Conservation (phyloP, 2,329 filamentous ascomycete genomes). For the Rosellinia necatrix region DNA sequence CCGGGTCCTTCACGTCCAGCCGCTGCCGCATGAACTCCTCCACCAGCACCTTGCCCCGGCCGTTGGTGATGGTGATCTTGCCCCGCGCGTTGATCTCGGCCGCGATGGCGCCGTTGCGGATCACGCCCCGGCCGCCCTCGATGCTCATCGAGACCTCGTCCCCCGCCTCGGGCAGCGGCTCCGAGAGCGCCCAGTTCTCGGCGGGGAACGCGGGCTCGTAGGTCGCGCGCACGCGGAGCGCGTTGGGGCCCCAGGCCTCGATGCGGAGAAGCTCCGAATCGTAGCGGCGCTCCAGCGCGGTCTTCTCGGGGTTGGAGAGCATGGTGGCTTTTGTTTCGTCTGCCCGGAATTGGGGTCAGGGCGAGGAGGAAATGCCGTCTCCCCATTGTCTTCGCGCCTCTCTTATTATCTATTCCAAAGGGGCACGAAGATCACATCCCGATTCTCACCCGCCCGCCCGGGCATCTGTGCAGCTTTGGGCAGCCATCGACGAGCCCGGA, state of each 20-base stretch:
- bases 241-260: conserved; percentile 54
- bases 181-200: conserved; percentile 49
- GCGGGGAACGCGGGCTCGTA: conserved; percentile 43
- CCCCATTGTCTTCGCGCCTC: neutral
- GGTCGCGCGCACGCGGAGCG: conserved; percentile 53
- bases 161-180: conserved; percentile 27
- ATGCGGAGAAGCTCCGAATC: conserved; percentile 55
- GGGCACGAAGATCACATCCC: neutral
- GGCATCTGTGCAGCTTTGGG: conserved; percentile 14
- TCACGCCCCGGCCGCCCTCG: conserved; percentile 41
- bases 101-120: conserved; percentile 53
- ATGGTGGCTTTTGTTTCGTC: no score
- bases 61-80: conserved; percentile 48
- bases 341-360: no score
- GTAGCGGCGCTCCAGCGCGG: conserved; percentile 29
- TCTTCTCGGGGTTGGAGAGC: conserved; percentile 18
- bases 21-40: conserved; percentile 60
- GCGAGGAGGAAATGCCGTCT: neutral
- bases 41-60: conserved; percentile 43
- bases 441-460: no score
- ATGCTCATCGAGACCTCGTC: conserved; percentile 29
- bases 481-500: conserved; percentile 5
- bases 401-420: neutral
- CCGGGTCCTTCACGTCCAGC: conserved; percentile 57
- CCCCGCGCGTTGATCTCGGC: conserved; percentile 40